Base-by-base conservation (phyloP, 2,329 filamentous ascomycete genomes). In the Colletotrichum sp. region DNA sequence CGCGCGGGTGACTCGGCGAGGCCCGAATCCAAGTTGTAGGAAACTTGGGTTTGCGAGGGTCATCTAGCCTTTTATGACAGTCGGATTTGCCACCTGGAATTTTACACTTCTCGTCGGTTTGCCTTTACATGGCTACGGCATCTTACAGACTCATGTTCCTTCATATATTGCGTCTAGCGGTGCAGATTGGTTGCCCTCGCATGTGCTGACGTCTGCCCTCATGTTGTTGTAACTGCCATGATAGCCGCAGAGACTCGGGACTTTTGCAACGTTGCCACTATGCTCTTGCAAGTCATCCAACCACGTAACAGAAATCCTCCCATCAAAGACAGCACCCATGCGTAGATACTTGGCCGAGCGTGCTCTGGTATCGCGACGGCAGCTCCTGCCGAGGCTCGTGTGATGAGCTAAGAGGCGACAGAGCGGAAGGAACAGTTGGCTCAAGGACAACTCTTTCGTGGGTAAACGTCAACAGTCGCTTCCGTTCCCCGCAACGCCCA, bases 11-110 rank as follows among this genome's bases (percentile, higher is more conserved):
- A 78, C 68, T 39, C 74, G 78, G 52, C 71, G 39, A 78, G 74
- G 55, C 67, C 81, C 2, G 82, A 82, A 69, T 79, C 86, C 8
- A 88, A 87, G 82, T 81, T 89, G 52, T 88, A 73, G 65, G 48
- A 69, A n/a, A 64, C 36, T 21, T 55, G 8, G 64, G 13, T 16
- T 12, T 14, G 61, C 34, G 18, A 52, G n/a, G 43, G 36, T 39
- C 24, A 14, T 34, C 18, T 43, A 18, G 21, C 32, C 13, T 21
- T 36, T 9, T 13, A 24, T 64, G 26, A 32, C 12, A 14, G 26
- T 60, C 26, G 3, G n/a, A 52, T 52, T 52, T 52, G 12, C 12
- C n/a, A 7, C n/a, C 43, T 52, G n/a, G 10, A 21, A 6, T 7
- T 52, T 52, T 24, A 21, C 10, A 7, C 12, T 52, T 13, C n/a